A percentile compares a stretch with the other conserved stretches of the same genome.
Conservation (phyloP, 2,329 filamentous ascomycete species). For the Fusarium torreyae region DNA sequence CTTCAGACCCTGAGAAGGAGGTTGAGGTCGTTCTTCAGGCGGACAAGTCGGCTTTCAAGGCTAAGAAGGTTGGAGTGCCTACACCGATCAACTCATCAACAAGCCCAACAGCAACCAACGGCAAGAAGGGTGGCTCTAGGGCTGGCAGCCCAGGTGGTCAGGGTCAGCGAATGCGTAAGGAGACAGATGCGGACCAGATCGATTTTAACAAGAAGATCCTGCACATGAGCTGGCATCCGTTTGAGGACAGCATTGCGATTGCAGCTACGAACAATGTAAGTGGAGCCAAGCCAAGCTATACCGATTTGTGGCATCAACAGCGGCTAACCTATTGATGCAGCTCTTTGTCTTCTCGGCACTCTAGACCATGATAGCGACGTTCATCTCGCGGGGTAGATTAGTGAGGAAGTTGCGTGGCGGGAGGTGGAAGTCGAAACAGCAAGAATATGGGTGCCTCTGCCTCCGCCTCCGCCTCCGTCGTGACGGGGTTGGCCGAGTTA, state of each 20-base stretch:
- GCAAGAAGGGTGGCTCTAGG: slow-evolving; percentile 90
- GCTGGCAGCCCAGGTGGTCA: slow-evolving; percentile 87
- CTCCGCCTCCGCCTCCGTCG: slow-evolving; percentile 31
- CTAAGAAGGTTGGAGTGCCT: slow-evolving; percentile 98
- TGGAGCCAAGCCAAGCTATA: slow-evolving; percentile 41
- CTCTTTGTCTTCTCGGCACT: slow-evolving; percentile 85
- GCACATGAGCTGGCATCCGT: slow-evolving; percentile 99
- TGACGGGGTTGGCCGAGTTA: slow-evolving; percentile 37
- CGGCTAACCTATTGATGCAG: slow-evolving; percentile 59
- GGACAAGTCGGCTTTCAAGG: slow-evolving; percentile 99
- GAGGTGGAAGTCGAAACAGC: slow-evolving; percentile 36
- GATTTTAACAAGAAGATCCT: slow-evolving; percentile 99
- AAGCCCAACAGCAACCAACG: slow-evolving; percentile 78
- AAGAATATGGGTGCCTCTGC: slow-evolving; percentile 34
- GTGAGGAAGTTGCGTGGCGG: slow-evolving; percentile 34
- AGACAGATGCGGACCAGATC: slow-evolving; percentile 99
- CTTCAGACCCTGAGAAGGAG: slow-evolving; percentile 94
- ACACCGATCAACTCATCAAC: slow-evolving; percentile 92
- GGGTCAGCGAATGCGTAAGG: slow-evolving; percentile 96
- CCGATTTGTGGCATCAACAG: neutral
- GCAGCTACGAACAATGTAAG: slow-evolving; percentile 99
- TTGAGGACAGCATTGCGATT: slow-evolving; percentile 99
- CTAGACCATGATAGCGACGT: slow-evolving; percentile 59
- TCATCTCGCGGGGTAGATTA: slow-evolving; percentile 47
- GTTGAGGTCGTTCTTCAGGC: slow-evolving; percentile 97